Evolutionary conservation across 805 yeast genomes (phyloP).

Genomic region (Metschnikowia vanudenii): DNA sequence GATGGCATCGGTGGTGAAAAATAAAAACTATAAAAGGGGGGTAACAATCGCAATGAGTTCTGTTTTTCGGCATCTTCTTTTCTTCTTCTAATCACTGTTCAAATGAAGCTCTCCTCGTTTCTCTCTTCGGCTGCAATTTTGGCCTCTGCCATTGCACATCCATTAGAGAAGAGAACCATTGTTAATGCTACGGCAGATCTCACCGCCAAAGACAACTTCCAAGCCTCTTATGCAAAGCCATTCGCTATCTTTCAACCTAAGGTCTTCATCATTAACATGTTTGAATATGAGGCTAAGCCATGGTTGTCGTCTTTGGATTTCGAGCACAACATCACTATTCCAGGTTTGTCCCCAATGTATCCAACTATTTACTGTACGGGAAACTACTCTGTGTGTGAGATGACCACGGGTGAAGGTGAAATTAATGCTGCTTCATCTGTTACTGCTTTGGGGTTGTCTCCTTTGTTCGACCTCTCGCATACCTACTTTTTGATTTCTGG

Average conservation of each 20-base stretch:
- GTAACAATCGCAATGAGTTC: neutral
- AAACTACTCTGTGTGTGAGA: conserved; percentile 54
- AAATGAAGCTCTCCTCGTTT: conserved; percentile 22
- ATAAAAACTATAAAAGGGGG: neutral
- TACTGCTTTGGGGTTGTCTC: conserved; percentile 52
- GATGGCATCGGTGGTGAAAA: neutral
- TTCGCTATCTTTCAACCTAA: conserved; percentile 48
- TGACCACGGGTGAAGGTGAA: conserved; percentile 70
- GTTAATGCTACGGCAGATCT: conserved; percentile 15
- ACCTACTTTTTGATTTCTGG: conserved; percentile 66
- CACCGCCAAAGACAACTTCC: conserved; percentile 19
- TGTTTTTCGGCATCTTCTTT: neutral
- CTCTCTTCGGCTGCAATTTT: conserved; percentile 17
- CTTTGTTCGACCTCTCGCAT: conserved; percentile 54
- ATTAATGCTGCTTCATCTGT: conserved; percentile 63
- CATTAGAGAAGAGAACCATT: conserved; percentile 16
- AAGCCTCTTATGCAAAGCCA: conserved; percentile 30
- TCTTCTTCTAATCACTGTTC: too few relatives aligned
- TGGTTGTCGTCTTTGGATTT: conserved; percentile 52
- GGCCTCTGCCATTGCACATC: conserved; percentile 19
- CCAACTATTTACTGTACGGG: conserved; percentile 56
- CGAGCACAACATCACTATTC: conserved; percentile 54
- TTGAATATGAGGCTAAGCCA: conserved; percentile 49
- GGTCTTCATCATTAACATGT: conserved; percentile 56
- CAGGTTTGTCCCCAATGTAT: conserved; percentile 64